A percentile compares a stretch with the other conserved stretches of the same genome.
Evolutionary conservation across 192 early-diverging fungal genomes (phyloP).

Genomic region (Coemansia sp.): DNA sequence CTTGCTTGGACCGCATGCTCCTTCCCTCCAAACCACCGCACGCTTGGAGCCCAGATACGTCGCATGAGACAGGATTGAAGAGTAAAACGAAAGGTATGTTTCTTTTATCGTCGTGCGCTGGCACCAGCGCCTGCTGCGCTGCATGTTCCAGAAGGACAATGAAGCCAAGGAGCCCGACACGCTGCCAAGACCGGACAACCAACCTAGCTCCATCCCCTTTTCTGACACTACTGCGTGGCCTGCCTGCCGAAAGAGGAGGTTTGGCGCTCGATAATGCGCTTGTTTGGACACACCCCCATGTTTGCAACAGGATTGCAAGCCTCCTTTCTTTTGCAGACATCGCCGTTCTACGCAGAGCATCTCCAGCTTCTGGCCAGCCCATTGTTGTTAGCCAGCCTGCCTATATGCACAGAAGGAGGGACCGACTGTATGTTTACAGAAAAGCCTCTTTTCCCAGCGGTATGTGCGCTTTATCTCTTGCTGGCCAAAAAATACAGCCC

Average conservation of each 20-base stretch:
- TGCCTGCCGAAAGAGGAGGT: no score
- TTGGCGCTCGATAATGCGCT: no score
- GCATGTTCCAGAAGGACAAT: not conserved
- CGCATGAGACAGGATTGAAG: not conserved
- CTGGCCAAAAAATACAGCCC: not conserved
- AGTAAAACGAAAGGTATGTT: not conserved
- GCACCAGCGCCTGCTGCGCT: not conserved
- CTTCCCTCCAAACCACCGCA: no score
- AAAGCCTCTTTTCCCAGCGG: constrained; percentile 4
- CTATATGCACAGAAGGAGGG: not conserved
- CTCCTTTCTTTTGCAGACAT: constrained; percentile 2
- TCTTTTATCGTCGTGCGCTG: no score
- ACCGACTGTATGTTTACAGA: constrained; percentile 8
- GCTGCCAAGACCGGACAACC: not conserved
- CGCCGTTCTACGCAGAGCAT: constrained; percentile 2
- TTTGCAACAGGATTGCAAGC: constrained; percentile 4
- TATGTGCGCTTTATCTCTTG: not conserved
- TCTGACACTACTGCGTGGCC: not conserved
- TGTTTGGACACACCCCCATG: not conserved
- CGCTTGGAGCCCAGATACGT: not conserved
- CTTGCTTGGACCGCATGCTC: not conserved
- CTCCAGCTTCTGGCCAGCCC: not conserved
- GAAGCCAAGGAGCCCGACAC: not conserved
- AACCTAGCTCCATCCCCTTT: not conserved
- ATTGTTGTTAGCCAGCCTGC: constrained; percentile 3